A percentile compares a stretch with the other conserved stretches of the same genome.
Conservation (phyloP, 371 early-diverging fungal species). For the Saksenaea oblongispora region DNA sequence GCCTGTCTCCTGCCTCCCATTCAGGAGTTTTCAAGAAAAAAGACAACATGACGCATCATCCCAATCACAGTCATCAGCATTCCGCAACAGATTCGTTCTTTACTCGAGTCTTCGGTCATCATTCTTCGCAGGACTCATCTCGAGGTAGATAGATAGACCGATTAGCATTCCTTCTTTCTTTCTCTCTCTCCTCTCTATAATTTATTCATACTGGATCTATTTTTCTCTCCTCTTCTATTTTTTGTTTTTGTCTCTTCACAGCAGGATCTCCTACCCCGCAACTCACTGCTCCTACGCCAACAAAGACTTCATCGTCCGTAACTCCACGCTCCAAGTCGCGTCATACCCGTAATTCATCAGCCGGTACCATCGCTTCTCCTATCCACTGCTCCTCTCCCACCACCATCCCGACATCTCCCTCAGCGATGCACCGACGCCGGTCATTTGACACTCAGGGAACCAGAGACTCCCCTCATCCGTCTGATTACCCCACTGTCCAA, state of each 20-base stretch:
- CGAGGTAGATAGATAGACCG: constrained; percentile 23
- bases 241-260: neutral
- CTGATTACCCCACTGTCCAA: neutral
- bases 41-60: constrained; percentile 6
- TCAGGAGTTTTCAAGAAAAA: neutral
- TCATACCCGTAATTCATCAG: constrained; percentile 37
- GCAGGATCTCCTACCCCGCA: constrained; percentile 31
- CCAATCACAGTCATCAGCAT: constrained; percentile 1
- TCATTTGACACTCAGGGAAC: constrained; percentile 29
- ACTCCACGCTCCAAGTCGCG: constrained; percentile 16
- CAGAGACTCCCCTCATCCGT: constrained; percentile 5
- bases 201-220: constrained; percentile 1
- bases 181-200: neutral
- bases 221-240: neutral
- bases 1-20: constrained; percentile 1
- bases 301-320: constrained; percentile 14
- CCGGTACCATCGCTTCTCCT: constrained; percentile 27
- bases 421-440: constrained; percentile 32
- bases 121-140: constrained; percentile 37
- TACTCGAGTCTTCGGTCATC: constrained; percentile 40
- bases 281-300: constrained; percentile 10
- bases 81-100: constrained; percentile 30
- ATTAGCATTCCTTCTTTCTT: neutral
- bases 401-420: constrained; percentile 9
- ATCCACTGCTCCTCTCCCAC: constrained; percentile 6